These are phyloP conservation scores for Cantharellus cinnabarinus DNA, from an alignment of 768 basidiomycete species.

Conservation along the genomic window DNA sequence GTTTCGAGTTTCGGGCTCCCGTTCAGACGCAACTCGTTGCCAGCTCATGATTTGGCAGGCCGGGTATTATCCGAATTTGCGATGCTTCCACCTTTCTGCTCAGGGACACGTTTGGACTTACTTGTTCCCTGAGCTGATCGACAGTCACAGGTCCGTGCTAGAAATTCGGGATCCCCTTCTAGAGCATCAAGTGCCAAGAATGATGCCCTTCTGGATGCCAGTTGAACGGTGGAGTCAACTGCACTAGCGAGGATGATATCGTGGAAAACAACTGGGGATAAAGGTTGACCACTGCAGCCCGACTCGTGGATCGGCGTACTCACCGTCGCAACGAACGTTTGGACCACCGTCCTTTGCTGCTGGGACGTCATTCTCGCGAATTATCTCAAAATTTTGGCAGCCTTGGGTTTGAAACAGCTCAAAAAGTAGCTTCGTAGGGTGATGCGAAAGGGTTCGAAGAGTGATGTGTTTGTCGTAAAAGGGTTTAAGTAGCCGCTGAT, in stretches of 20 bases:
- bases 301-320: slow-evolving; percentile 9
- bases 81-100: neutral
- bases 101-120: slow-evolving; percentile 9
- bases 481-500: slow-evolving; percentile 45
- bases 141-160: slow-evolving; percentile 50
- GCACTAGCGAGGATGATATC: slow-evolving; percentile 40
- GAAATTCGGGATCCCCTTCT: slow-evolving; percentile 39
- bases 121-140: slow-evolving; percentile 21
- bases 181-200: slow-evolving; percentile 47
- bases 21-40: no score
- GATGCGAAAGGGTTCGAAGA: slow-evolving; percentile 48
- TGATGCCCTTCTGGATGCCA: slow-evolving; percentile 29
- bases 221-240: slow-evolving; percentile 24
- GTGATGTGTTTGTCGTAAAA: slow-evolving; percentile 64
- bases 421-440: slow-evolving; percentile 56
- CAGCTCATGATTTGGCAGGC: no score
- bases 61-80: no score
- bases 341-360: slow-evolving; percentile 17
- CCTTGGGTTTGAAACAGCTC: slow-evolving; percentile 54
- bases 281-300: slow-evolving; percentile 2
- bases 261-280: slow-evolving; percentile 42
- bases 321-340: slow-evolving; percentile 33
- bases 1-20: no score
- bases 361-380: slow-evolving; percentile 10
- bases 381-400: slow-evolving; percentile 42